Conservation (phyloP, 257 asterid species). For the Ilex aquifolium region DNA sequence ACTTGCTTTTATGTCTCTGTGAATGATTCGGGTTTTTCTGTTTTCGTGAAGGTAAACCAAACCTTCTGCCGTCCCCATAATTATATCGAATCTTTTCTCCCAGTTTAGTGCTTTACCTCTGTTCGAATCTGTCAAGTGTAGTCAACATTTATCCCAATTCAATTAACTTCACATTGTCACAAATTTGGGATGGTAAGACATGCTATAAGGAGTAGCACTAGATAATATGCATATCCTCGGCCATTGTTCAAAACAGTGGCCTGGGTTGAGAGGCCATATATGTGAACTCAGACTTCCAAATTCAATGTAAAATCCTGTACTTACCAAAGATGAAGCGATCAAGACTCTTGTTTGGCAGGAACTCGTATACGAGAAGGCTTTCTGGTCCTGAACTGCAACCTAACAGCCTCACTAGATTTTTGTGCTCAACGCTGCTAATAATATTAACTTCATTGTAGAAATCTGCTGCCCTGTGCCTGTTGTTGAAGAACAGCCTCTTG, state of each 20-base stretch:
- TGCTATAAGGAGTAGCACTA: not conserved
- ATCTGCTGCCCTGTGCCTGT: constrained; percentile 83
- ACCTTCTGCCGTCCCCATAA: constrained; percentile 73
- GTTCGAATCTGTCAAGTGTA: constrained; percentile 40
- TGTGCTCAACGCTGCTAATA: constrained; percentile 88
- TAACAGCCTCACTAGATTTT: constrained; percentile 70
- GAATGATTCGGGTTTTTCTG: constrained; percentile 57
- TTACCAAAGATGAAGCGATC: constrained; percentile 76
- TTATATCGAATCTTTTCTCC: constrained; percentile 60
- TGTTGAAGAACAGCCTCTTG: constrained; percentile 84
- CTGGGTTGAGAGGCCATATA: not conserved
- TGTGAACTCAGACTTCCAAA: not conserved
- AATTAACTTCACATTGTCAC: not conserved
- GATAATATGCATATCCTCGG: not conserved
- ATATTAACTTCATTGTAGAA: constrained; percentile 91
- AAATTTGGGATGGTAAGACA: too few species aligned
- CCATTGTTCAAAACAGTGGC: not conserved
- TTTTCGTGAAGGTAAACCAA: constrained; percentile 76
- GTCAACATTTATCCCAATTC: not conserved
- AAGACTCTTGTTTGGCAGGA: constrained; percentile 63
- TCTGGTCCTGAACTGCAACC: constrained; percentile 95
- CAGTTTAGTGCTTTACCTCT: constrained; percentile 58
- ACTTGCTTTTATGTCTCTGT: constrained; percentile 76
- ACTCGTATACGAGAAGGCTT: constrained; percentile 86
- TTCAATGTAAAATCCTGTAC: constrained; percentile 13